Evolutionary conservation across 352 stramenopile genomes (phyloP).

Genomic region (Phytophthora crassamura): DNA sequence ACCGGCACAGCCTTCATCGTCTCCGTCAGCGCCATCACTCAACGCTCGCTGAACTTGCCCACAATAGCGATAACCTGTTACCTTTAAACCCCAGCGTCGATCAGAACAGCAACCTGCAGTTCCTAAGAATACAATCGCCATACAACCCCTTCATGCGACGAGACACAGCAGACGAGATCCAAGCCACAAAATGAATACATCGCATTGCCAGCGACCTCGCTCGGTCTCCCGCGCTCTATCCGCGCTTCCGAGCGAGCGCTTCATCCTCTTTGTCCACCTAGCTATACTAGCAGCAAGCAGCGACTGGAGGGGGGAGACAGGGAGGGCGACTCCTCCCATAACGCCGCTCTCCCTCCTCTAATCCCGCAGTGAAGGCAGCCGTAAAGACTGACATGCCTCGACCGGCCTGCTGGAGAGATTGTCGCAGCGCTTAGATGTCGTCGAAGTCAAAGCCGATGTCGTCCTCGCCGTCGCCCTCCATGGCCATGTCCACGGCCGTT

Average conservation of each 20-base stretch:
- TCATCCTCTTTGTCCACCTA: constrained; percentile 18
- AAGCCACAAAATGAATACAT: constrained; percentile 44
- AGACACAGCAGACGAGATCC: constrained; percentile 10
- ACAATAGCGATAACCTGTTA: constrained; percentile 11
- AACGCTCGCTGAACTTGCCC: neutral
- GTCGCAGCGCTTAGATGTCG: constrained; percentile 75
- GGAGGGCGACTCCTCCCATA: neutral
- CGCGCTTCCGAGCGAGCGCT: constrained; percentile 17
- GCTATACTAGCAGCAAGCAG: constrained; percentile 32
- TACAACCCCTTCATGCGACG: neutral
- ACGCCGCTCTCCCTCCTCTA: neutral
- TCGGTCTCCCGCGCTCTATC: constrained; percentile 23
- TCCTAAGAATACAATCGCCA: no score
- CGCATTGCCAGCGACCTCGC: constrained; percentile 32
- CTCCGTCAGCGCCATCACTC: constrained; percentile 17
- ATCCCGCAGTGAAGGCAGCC: neutral
- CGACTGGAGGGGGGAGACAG: neutral
- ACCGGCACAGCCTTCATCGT: constrained; percentile 23
- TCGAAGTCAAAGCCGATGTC: constrained; percentile 92
- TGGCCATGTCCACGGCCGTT: constrained; percentile 87
- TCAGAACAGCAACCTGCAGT: no score
- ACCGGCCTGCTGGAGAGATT: no score
- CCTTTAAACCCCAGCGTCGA: neutral
- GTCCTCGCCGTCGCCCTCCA: constrained; percentile 83
- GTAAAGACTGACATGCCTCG: no score